phyloP scores from a whole-genome alignment of 108 stramenopile species.

The Hondaea fermentalgiana region DNA sequence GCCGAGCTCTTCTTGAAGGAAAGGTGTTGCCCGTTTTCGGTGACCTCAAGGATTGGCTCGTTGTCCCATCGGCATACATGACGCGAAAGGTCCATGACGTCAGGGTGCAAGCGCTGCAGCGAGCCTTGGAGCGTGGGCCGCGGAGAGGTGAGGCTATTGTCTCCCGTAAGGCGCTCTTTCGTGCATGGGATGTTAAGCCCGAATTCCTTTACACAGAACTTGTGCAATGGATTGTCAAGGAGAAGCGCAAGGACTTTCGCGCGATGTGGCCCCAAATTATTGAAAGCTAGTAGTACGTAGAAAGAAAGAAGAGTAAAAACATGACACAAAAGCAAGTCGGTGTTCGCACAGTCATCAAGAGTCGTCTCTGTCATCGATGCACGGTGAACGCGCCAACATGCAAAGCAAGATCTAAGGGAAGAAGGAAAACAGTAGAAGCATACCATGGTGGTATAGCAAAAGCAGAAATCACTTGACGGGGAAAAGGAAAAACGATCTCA shows the following conservation, averaged over 20 bases:
- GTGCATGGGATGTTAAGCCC: not conserved
- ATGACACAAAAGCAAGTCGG: too few species aligned
- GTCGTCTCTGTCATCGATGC: too few species aligned
- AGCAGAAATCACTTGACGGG: not conserved
- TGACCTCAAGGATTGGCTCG: not conserved
- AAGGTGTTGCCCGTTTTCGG: not conserved
- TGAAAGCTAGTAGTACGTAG: not conserved
- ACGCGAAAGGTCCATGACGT: not conserved
- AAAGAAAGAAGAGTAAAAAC: too few species aligned
- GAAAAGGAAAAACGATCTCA: not conserved
- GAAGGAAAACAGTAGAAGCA: not conserved
- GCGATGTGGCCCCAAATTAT: not conserved
- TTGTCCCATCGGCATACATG: not conserved
- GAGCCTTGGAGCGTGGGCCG: not conserved
- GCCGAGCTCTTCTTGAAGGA: not conserved
- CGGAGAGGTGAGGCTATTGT: not conserved
- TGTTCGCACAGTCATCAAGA: too few species aligned
- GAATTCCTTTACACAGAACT: not conserved
- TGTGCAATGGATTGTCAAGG: not conserved
- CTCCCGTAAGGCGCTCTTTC: not conserved
- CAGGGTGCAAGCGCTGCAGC: not conserved
- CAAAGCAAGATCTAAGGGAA: too few species aligned
- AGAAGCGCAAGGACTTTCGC: not conserved
- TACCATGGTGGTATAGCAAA: not conserved
- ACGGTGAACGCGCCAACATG: too few species aligned